Percentiles rank a stretch among this genome's conserved stretches.
Evolutionary conservation across 352 stramenopile species (phyloP).

Genomic region (Phytophthora colocasiae): DNA sequence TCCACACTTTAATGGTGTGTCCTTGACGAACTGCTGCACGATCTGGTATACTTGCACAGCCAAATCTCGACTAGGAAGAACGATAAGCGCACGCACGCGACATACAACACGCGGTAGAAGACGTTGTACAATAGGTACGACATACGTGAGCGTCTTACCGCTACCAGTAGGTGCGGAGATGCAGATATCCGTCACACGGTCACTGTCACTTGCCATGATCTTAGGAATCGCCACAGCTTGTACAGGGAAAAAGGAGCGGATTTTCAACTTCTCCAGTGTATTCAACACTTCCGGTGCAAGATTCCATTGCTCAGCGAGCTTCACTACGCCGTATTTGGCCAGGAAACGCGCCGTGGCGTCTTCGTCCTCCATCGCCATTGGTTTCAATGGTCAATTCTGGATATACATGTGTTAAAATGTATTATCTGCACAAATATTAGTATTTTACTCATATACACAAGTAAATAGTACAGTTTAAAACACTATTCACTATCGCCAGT

Average conservation of each 20-base stretch:
- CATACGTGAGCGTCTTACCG: slow-evolving; percentile 98
- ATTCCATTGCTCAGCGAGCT: slow-evolving; percentile 63
- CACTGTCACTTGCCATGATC: slow-evolving; percentile 85
- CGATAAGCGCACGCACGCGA: slow-evolving; percentile 94
- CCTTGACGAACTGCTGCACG: slow-evolving; percentile 61
- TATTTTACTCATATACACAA: neutral
- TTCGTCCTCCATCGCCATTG: slow-evolving; percentile 36
- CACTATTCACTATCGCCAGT: neutral
- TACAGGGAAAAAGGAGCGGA: slow-evolving; percentile 95
- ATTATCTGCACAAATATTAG: too few relatives aligned
- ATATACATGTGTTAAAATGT: neutral
- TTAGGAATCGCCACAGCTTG: slow-evolving; percentile 95
- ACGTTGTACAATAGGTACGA: slow-evolving; percentile 95
- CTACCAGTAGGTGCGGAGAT: slow-evolving; percentile 97
- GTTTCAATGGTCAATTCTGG: slow-evolving; percentile 9
- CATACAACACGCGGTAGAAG: slow-evolving; percentile 83
- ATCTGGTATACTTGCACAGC: slow-evolving; percentile 91
- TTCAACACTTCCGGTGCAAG: slow-evolving; percentile 51
- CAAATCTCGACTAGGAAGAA: slow-evolving; percentile 97
- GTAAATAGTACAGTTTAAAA: slow-evolving; percentile 2
- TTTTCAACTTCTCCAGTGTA: slow-evolving; percentile 54
- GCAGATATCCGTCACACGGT: slow-evolving; percentile 94
- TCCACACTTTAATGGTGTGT: slow-evolving; percentile 89
- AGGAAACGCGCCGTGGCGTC: slow-evolving; percentile 51
- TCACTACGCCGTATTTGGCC: slow-evolving; percentile 70